phyloP scores from a whole-genome alignment of 2,329 filamentous ascomycete species.

The Fusarium nygamai region DNA sequence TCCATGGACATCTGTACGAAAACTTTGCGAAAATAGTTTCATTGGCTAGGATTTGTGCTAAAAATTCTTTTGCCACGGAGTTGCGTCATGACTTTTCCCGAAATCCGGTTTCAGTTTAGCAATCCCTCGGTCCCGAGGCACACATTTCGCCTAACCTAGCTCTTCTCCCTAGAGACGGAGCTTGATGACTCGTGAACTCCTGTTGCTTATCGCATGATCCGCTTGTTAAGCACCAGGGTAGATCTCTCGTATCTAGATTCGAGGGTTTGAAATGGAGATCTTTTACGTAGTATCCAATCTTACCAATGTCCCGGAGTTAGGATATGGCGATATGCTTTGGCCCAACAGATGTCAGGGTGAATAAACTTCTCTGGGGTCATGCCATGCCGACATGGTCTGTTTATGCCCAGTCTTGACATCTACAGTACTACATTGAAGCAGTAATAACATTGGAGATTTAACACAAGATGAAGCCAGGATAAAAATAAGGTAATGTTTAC shows the following conservation, averaged over 20 bases:
- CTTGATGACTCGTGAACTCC: conserved; percentile 2
- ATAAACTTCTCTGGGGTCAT: background rate
- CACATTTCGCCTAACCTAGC: background rate
- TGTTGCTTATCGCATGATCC: conserved; percentile 11
- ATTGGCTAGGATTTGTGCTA: background rate
- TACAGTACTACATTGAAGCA: accelerated
- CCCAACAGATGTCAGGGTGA: background rate
- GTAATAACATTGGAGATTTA: accelerated
- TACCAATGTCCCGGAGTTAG: conserved; percentile 8
- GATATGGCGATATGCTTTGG: background rate
- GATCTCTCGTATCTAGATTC: conserved; percentile 26
- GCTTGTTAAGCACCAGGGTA: conserved; percentile 19
- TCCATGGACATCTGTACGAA: conserved; percentile 10
- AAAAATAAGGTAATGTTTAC: too few relatives aligned
- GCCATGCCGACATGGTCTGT: background rate
- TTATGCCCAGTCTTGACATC: accelerated
- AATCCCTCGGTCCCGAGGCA: background rate
- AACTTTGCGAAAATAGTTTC: background rate
- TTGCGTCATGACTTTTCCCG: conserved; percentile 9
- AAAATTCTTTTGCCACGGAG: conserved; percentile 5
- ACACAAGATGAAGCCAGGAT: background rate
- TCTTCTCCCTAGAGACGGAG: background rate
- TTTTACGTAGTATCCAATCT: background rate
- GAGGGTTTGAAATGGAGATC: background rate
- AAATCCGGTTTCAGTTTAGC: conserved; percentile 15